Base-by-base conservation (phyloP, 345 rosid genomes). In the Pelargonium nanum region DNA sequence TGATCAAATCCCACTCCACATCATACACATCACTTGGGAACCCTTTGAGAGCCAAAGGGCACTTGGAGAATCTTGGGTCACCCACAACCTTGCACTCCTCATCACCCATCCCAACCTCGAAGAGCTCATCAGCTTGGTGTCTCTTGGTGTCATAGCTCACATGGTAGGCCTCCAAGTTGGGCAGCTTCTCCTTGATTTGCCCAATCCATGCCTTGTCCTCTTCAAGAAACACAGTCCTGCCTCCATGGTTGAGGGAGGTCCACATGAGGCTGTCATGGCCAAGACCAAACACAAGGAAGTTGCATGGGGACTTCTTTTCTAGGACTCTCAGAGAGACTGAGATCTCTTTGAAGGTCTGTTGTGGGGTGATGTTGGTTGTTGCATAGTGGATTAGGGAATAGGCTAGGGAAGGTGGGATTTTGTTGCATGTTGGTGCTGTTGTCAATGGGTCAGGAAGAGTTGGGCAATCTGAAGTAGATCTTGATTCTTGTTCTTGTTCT, bases 261-360 rank as follows among this genome's bases (percentile, higher is more conserved):
- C 96, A 92, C 98, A 89, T 89, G n/a, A 89, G 83, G 74, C 98
- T 92, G 72, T 89, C 98, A 63, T 82, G 82, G 26, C 96, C 96
- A 0, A 92, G 75, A 54, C 98, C 98, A 26, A 89, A 89, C 24
- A 92, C 86, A 1, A 92, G 73, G 72, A 92, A 89, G 70, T 83
- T 92, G 80, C 91, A 86, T 1, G 98, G 98, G 0, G 91, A 85
- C 59, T 74, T 89, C 68, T 79, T 80, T 53, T 78, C 77, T 1
- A 92, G 72, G 8, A 86, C 74, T 72, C 79, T 67, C 10, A 83
- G 66, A 7, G 93, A 62, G 26, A 92, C 86, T 2, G 98, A 86
- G 73, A 92, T 82, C 65, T 92, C 96, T 3, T 80, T 71, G 22
- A 77, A 64, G 28, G 98, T 85, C 73, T 92, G 98, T 22, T 92